Evolutionary conservation across 495 filamentous ascomycete genomes (phyloP), one percentile per base, ranked within the genome.

Genomic region (Evernia prunastri): DNA sequence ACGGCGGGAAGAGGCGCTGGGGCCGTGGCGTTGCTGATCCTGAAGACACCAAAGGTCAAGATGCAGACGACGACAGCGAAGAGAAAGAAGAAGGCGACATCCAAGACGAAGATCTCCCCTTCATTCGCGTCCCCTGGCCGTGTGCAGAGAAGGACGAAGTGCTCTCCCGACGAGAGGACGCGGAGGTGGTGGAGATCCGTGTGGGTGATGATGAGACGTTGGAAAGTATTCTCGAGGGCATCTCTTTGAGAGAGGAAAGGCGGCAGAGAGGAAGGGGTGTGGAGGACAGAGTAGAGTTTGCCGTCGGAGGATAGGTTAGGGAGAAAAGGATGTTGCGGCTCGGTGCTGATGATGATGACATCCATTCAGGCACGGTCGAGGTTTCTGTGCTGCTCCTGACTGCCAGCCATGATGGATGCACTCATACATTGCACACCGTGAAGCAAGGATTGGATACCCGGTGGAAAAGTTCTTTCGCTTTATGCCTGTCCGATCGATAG

Each of bases 121-220:
- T 54, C 18, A 63, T 63, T 4, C 17, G 25, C 20, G 27, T 63
- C 13, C 60, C 60, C n/a, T 63, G 60, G 56, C 37, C 37, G 4
- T 25, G 17, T 0, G 31, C 37, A 9, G 37, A 42, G 12, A 29
- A 33, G 9, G 60, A 54, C 18, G 47, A 63, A 15, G 12, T 40
- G 10, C 39, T 56, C 33, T 42, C 23, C 11, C 35, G 51, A 12
- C 17, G 20, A 13, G 60, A 56, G 15, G 60, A 63, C 11, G 18
- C 40, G 5, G 27, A 53, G 1, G 60, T 63, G 8, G 60, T 56
- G 12, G 60, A 63, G 27, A 63, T 63, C 4, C 60, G 29, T 40
- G 37, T 63, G 10, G 60, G 49, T 8, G 60, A 63, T 2, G 60
- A 63, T 56, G 60, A 63, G 36, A 43, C 60, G 5, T 17, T 56